These are phyloP conservation scores for Gastrolobium bilobum DNA, from an alignment of 306 rosid species.

Conservation along the genomic window DNA sequence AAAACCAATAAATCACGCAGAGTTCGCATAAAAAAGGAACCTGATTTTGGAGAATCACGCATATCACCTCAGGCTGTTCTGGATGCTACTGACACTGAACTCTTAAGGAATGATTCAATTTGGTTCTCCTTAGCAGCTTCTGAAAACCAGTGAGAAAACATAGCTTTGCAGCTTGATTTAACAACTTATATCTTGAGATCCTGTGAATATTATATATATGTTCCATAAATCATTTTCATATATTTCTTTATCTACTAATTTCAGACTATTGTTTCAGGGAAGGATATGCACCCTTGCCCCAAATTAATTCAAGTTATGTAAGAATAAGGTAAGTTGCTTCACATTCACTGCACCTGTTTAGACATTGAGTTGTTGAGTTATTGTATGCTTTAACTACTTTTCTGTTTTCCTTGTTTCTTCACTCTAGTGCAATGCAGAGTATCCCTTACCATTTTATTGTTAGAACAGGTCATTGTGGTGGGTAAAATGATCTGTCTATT, in stretches of 20 bases:
- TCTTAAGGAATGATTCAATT: constrained; percentile 62
- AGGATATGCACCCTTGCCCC: constrained; percentile 71
- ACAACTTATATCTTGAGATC: background rate
- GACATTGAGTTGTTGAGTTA: background rate
- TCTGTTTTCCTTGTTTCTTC: too few species aligned
- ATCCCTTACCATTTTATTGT: background rate
- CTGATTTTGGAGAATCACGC: constrained; percentile 58
- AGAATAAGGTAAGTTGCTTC: constrained; percentile 74
- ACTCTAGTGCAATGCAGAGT: background rate
- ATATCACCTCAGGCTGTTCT: constrained; percentile 63
- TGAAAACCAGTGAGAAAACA: constrained; percentile 75
- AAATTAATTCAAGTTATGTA: constrained; percentile 64
- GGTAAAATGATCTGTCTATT: too few species aligned
- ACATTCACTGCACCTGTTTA: background rate
- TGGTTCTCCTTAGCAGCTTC: constrained; percentile 85
- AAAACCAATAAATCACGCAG: constrained; percentile 64
- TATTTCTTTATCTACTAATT: constrained; percentile 39
- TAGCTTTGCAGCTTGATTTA: constrained; percentile 37
- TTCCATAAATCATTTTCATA: background rate
- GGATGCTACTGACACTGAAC: constrained; percentile 53
- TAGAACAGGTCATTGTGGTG: too few species aligned
- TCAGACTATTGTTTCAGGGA: constrained; percentile 65
- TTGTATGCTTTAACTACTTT: background rate
- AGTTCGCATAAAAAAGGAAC: constrained; percentile 69
- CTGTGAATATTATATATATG: constrained; percentile 20